Conservation (phyloP, 2,329 filamentous ascomycete genomes). For the Nannizziopsis arthrosporioides region DNA sequence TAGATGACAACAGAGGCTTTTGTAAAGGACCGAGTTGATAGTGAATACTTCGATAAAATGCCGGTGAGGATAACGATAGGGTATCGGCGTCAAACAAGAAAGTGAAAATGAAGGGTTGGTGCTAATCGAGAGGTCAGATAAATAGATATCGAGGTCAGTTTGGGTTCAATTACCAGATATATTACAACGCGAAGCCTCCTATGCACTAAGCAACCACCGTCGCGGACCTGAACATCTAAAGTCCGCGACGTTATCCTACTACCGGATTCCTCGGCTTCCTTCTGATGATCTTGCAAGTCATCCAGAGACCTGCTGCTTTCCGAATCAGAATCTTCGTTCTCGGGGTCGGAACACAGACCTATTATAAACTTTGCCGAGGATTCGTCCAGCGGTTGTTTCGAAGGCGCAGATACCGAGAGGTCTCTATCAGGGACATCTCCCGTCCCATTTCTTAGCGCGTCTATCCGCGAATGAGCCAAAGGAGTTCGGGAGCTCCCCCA, state of each 20-base stretch:
- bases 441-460: constrained; percentile 19
- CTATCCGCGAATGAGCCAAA: constrained; percentile 20
- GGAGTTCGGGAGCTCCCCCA: constrained; percentile 32
- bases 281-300: not conserved
- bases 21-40: constrained; percentile 40
- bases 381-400: constrained; percentile 18
- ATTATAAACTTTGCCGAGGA: constrained; percentile 32
- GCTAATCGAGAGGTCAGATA: constrained; percentile 6
- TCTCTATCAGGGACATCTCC: constrained; percentile 1
- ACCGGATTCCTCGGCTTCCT: not conserved
- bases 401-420: constrained; percentile 13
- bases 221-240: constrained; percentile 1
- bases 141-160: not conserved
- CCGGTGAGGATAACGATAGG: constrained; percentile 29
- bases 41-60: constrained; percentile 39
- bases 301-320: constrained; percentile 13
- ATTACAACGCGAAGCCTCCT: constrained; percentile 29
- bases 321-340: constrained; percentile 27
- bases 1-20: constrained; percentile 36
- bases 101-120: constrained; percentile 41
- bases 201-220: not conserved
- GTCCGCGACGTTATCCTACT: constrained; percentile 9
- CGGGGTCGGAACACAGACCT: constrained; percentile 34
- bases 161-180: constrained; percentile 29
- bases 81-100: constrained; percentile 39